Conservation (phyloP, 768 basidiomycete species). For the Auricularia heimuer region DNA sequence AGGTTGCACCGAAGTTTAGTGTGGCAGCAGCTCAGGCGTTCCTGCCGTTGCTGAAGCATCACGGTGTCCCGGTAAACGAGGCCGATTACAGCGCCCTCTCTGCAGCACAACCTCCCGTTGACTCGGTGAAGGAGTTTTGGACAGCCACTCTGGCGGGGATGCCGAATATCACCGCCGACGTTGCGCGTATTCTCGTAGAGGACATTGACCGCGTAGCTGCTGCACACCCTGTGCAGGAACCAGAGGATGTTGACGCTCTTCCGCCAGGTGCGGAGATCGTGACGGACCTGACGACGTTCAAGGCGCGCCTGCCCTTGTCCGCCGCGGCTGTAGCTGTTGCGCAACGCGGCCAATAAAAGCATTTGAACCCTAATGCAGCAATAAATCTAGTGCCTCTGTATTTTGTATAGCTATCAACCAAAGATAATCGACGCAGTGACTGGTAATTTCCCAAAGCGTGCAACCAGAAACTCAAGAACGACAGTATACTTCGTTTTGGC, state of each 20-base stretch:
- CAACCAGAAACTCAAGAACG: no score
- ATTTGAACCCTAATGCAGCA: no score
- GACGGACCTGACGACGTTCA: not conserved
- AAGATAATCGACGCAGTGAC: no score
- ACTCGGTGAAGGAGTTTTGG: constrained; percentile 62
- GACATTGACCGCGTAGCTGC: constrained; percentile 49
- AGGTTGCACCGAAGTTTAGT: constrained; percentile 53
- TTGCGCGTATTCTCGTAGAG: constrained; percentile 36
- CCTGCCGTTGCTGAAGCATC: constrained; percentile 37
- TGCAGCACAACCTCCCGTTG: constrained; percentile 44
- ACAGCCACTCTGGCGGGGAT: constrained; percentile 24
- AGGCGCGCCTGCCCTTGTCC: not conserved
- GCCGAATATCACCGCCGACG: constrained; percentile 26
- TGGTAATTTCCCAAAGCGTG: no score
- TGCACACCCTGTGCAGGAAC: constrained; percentile 34
- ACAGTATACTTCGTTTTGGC: no score
- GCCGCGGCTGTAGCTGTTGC: not conserved
- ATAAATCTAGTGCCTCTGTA: no score
- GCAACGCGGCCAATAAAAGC: no score
- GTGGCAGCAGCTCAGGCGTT: constrained; percentile 54
- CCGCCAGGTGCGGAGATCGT: not conserved
- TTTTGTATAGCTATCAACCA: no score
- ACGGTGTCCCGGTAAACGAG: constrained; percentile 40
- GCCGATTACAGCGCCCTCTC: constrained; percentile 40
- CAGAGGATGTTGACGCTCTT: not conserved